Conservation (phyloP, 129 eudicot genomes). For the Daucus carota region DH1_v3.0 NC_030386.2:22548501-22549000, state of each 20-base stretch:
- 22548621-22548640: background rate
- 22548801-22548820: conserved; percentile 52
- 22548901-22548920: background rate
- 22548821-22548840: conserved; percentile 51
- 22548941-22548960: conserved; percentile 27
- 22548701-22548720: conserved; percentile 3
- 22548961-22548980: conserved; percentile 13
- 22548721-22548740: background rate
- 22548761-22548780: conserved; percentile 8
- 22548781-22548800: background rate
- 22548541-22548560: background rate
- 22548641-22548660: background rate
- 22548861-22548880: background rate
- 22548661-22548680: background rate
- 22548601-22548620: background rate
- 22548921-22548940: background rate
- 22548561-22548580: background rate
- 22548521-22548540: background rate
- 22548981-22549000: conserved; percentile 31
- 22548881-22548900: background rate
- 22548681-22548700: conserved; percentile 11
- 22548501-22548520: background rate
- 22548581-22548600: background rate
- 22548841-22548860: conserved; percentile 46
- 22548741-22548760: conserved; percentile 3